Evolutionary conservation across 192 early-diverging fungal genomes (phyloP).

Genomic region (Gryganskiella cystojenkinii): DNA sequence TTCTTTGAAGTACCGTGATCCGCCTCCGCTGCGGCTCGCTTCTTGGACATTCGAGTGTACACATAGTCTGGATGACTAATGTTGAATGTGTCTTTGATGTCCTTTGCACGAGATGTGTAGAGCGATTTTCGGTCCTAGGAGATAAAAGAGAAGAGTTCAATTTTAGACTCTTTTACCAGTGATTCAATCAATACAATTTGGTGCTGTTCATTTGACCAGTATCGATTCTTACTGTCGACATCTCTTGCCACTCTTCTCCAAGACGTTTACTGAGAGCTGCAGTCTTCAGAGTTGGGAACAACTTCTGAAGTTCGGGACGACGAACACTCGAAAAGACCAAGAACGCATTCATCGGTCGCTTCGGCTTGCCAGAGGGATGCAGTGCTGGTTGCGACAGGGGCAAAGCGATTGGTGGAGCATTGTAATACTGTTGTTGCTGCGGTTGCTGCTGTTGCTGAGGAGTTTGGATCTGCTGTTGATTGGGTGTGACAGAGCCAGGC

Average conservation of each 20-base stretch:
- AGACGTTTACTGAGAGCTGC: slow-evolving; percentile 73
- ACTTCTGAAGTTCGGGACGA: slow-evolving; percentile 69
- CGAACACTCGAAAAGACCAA: slow-evolving; percentile 73
- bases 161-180: too few relatives aligned
- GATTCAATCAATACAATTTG: too few relatives aligned
- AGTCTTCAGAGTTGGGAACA: slow-evolving; percentile 67
- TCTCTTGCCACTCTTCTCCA: slow-evolving; percentile 73
- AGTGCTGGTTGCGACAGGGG: slow-evolving; percentile 12
- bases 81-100: slow-evolving; percentile 72
- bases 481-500: not conserved
- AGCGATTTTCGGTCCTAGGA: slow-evolving; percentile 63
- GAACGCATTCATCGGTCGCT: slow-evolving; percentile 77
- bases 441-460: slow-evolving; percentile 10
- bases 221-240: slow-evolving; percentile 50
- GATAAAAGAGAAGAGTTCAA: not conserved
- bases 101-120: slow-evolving; percentile 65
- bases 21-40: slow-evolving; percentile 23
- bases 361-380: slow-evolving; percentile 56
- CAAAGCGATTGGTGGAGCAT: slow-evolving; percentile 4
- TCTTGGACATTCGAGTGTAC: slow-evolving; percentile 60
- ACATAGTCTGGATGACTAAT: slow-evolving; percentile 62
- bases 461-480: not conserved
- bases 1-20: slow-evolving; percentile 39
- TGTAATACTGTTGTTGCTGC: slow-evolving; percentile 29
- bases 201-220: too few relatives aligned